A percentile compares a stretch with the other conserved stretches of the same genome.
Evolutionary conservation across 306 rosid genomes (phyloP).

Genomic region (Dryas octopetala): DNA sequence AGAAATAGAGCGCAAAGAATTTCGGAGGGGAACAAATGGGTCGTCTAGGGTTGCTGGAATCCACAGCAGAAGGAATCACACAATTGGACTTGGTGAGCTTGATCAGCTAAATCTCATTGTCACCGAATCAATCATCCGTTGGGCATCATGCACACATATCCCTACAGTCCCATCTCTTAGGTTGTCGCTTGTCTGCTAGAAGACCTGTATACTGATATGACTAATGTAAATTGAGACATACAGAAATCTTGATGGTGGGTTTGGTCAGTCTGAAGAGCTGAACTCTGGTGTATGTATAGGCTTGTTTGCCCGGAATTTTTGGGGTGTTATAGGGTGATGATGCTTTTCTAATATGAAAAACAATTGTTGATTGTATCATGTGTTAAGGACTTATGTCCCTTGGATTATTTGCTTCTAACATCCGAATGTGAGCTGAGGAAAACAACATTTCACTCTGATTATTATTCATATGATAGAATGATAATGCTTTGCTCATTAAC

Average conservation of each 20-base stretch:
- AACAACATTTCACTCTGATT: background rate
- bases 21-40: constrained; percentile 28
- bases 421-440: background rate
- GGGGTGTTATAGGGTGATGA: constrained; percentile 5
- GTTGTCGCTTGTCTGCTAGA: constrained; percentile 43
- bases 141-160: constrained; percentile 50
- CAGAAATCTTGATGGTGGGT: background rate
- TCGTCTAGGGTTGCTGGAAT: constrained; percentile 31
- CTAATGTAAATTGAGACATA: background rate
- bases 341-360: constrained; percentile 8
- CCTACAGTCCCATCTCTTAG: constrained; percentile 42
- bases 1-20: constrained; percentile 33
- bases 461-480: background rate
- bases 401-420: background rate
- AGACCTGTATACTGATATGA: background rate
- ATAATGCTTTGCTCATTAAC: background rate
- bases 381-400: background rate
- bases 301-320: background rate
- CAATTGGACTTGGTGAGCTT: constrained; percentile 44
- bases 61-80: constrained; percentile 41
- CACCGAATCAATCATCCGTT: constrained; percentile 38
- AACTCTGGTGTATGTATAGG: constrained; percentile 13
- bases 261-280: constrained; percentile 16
- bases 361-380: background rate
- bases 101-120: constrained; percentile 39